Evolutionary conservation across 441 rosid genomes (phyloP).

Genomic region (Omphalea diandra): DNA sequence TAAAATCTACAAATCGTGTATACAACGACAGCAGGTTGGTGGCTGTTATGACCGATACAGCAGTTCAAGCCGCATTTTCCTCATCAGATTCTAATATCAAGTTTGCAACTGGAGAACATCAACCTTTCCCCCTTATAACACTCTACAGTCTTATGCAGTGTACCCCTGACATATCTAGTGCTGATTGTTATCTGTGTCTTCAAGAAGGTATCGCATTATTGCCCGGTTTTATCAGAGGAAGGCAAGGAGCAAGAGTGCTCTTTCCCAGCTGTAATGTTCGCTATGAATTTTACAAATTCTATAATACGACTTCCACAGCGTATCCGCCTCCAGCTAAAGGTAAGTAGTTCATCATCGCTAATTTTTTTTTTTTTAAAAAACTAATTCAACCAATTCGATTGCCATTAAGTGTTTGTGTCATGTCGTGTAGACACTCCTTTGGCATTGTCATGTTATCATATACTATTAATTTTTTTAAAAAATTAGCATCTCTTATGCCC

Average conservation of each 20-base stretch:
- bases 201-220: background rate
- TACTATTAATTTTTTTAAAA: too few relatives aligned
- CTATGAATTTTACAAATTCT: background rate
- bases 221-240: background rate
- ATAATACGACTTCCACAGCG: too few relatives aligned
- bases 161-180: conserved; percentile 21
- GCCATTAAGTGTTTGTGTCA: too few relatives aligned
- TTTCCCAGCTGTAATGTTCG: background rate
- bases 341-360: too few relatives aligned
- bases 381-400: too few relatives aligned
- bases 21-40: background rate
- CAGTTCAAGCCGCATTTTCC: background rate
- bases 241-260: conserved; percentile 15
- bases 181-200: conserved; percentile 13
- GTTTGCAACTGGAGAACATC: conserved; percentile 9
- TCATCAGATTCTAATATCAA: background rate
- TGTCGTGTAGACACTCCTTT: too few relatives aligned
- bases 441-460: too few relatives aligned
- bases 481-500: too few relatives aligned
- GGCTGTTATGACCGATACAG: background rate
- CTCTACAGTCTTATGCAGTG: conserved; percentile 31
- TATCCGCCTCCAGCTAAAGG: too few relatives aligned
- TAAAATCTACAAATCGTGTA: background rate
- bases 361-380: too few relatives aligned
- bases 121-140: background rate